Percentiles rank a stretch among this genome's conserved stretches.
These are phyloP conservation scores for Solanum bukasovii DNA, from an alignment of 257 asterid genomes.

Conservation along the genomic window DNA sequence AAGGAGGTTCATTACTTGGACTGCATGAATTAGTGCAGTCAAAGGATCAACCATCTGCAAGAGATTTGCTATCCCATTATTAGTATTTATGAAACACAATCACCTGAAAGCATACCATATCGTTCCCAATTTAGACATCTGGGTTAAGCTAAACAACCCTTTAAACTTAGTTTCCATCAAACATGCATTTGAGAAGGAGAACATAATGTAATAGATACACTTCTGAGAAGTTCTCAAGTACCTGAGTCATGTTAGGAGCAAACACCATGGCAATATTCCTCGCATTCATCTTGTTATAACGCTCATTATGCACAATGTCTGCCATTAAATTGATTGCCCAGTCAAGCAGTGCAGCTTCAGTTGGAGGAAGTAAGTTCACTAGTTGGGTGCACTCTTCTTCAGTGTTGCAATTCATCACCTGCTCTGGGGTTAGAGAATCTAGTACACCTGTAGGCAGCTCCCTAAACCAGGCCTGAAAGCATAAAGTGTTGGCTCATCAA, in stretches of 20 bases:
- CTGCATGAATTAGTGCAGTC: constrained; percentile 86
- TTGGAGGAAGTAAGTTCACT: constrained; percentile 47
- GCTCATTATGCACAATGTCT: constrained; percentile 53
- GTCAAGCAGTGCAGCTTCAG: constrained; percentile 60
- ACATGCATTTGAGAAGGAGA: not conserved
- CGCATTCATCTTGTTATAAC: constrained; percentile 70
- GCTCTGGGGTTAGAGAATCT: constrained; percentile 58
- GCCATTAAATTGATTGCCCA: constrained; percentile 84
- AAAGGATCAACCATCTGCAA: constrained; percentile 82
- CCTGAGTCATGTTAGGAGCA: constrained; percentile 96
- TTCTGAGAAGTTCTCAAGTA: constrained; percentile 1
- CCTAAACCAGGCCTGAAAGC: constrained; percentile 77
- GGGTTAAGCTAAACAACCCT: not conserved
- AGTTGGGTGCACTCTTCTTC: constrained; percentile 62
- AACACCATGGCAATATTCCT: constrained; percentile 88
- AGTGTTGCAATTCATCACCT: constrained; percentile 80
- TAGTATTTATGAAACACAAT: not conserved
- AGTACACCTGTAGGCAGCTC: constrained; percentile 82
- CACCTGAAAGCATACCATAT: not conserved
- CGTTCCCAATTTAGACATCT: not conserved
- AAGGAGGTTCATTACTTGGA: constrained; percentile 84
- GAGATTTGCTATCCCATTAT: not conserved
- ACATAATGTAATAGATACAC: not conserved
- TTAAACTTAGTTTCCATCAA: not conserved
- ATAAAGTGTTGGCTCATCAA: not conserved